Percentiles rank a stretch among this genome's conserved stretches.
Conservation (phyloP, 768 basidiomycete genomes). For the Tricholoma bakamatsutake region DNA sequence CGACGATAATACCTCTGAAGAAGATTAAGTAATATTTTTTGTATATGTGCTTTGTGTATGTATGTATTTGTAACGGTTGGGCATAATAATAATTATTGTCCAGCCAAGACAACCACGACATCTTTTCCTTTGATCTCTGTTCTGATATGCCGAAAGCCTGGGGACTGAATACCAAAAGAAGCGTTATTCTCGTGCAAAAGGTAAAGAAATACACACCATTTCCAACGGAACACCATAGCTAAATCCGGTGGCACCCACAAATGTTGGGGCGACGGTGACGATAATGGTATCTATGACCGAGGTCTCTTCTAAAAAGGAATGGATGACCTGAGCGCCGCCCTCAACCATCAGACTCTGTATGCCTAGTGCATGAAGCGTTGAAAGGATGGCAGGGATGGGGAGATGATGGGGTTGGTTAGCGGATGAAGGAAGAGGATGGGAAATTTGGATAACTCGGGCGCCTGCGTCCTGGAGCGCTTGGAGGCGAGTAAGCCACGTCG, state of each 20-base stretch:
- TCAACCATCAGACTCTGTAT: constrained; percentile 89
- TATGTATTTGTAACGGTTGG: background rate
- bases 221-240: constrained; percentile 36
- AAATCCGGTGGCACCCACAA: constrained; percentile 72
- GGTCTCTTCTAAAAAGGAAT: constrained; percentile 49
- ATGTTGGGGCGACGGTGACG: constrained; percentile 80
- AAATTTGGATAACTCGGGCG: constrained; percentile 53
- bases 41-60: background rate
- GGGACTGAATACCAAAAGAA: background rate
- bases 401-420: constrained; percentile 15
- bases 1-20: constrained; percentile 57
- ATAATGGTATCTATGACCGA: constrained; percentile 65
- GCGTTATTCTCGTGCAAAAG: no score
- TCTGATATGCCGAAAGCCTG: constrained; percentile 20
- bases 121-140: constrained; percentile 33
- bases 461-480: constrained; percentile 56
- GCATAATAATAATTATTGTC: no score
- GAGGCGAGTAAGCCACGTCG: constrained; percentile 28
- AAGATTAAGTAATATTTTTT: constrained; percentile 25
- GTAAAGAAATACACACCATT: constrained; percentile 11
- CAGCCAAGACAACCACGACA: constrained; percentile 22
- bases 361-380: constrained; percentile 44
- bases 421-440: background rate
- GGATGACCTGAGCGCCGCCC: constrained; percentile 83
- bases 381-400: constrained; percentile 44